Conservation (phyloP, 129 eudicot genomes). For the Flaveria linearis region DNA sequence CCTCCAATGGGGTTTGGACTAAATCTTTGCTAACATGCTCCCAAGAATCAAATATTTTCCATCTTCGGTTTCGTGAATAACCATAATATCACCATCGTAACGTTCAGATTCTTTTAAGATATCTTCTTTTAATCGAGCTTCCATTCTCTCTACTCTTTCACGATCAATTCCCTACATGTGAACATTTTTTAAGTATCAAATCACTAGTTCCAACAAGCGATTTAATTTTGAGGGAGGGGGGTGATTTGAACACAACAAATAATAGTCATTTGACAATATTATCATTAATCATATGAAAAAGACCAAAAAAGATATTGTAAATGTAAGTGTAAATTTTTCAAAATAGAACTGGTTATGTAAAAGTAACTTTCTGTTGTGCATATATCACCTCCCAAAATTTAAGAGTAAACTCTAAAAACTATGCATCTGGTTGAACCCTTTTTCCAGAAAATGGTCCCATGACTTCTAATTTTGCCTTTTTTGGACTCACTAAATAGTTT, state of each 20-base stretch:
- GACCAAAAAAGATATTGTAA: neutral
- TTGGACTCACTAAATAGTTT: neutral
- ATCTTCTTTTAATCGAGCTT: constrained; percentile 83
- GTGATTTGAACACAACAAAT: neutral
- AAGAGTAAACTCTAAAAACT: neutral
- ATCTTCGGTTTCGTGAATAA: constrained; percentile 85
- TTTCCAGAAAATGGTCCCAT: neutral
- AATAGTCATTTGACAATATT: neutral
- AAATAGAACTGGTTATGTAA: neutral
- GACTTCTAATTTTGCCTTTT: neutral
- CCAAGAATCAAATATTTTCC: constrained; percentile 84
- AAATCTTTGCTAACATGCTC: constrained; percentile 63
- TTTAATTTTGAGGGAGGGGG: neutral
- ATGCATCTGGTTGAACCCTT: neutral
- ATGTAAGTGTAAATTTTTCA: neutral
- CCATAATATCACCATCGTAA: constrained; percentile 87
- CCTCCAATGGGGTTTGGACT: constrained; percentile 92
- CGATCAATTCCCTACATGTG: constrained; percentile 80
- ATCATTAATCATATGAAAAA: neutral
- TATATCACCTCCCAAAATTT: neutral
- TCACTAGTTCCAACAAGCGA: neutral
- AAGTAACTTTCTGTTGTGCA: constrained; percentile 4
- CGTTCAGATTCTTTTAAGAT: constrained; percentile 82
- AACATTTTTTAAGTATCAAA: constrained; percentile 21
- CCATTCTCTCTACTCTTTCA: constrained; percentile 96